These are phyloP conservation scores for Ailanthus altissimus DNA, from an alignment of 345 rosid genomes.

Conservation along the genomic window DNA sequence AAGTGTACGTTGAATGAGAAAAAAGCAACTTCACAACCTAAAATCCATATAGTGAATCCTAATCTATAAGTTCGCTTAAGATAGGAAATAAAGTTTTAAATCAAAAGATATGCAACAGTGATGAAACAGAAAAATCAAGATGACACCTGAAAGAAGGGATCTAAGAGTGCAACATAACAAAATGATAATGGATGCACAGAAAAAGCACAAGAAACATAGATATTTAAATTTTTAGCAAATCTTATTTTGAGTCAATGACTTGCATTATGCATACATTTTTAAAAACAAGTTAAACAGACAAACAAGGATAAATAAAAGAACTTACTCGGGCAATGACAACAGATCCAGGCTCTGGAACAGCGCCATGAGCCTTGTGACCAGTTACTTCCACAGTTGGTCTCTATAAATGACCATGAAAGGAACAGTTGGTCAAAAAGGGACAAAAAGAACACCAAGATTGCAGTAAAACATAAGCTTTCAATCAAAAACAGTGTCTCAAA, in stretches of 20 bases:
- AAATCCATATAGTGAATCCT: neutral
- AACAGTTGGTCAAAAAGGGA: neutral
- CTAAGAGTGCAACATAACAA: neutral
- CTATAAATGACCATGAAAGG: conserved; percentile 34
- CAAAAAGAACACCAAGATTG: neutral
- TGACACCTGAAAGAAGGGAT: neutral
- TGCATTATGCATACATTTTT: neutral
- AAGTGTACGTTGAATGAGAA: neutral
- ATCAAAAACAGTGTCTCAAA: neutral
- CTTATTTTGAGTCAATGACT: neutral
- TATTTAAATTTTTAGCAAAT: neutral
- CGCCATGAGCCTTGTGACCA: conserved; percentile 83
- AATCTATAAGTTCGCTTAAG: neutral
- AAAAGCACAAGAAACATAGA: neutral
- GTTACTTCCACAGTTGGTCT: conserved; percentile 76
- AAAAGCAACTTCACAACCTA: neutral
- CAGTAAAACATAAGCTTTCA: neutral
- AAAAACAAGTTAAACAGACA: neutral
- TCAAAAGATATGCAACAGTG: neutral
- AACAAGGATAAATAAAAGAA: conserved; percentile 8
- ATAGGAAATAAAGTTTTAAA: neutral
- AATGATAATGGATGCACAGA: neutral
- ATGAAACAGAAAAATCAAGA: neutral
- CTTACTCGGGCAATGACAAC: conserved; percentile 79
- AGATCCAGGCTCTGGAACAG: conserved; percentile 83